Conservation (phyloP, 192 early-diverging fungal genomes). For the Rhizophagus prolifer region DNA sequence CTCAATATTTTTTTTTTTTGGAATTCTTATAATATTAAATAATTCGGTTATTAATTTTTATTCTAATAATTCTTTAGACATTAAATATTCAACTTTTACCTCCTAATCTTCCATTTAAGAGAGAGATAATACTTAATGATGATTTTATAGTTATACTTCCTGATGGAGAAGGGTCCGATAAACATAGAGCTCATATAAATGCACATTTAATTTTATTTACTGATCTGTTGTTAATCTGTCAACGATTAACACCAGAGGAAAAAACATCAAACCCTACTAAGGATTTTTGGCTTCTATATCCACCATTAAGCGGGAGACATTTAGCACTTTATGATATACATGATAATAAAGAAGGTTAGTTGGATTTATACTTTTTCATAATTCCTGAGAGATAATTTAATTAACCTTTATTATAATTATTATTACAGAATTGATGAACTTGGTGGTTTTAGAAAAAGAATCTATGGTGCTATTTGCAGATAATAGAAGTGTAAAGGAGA, state of each 20-base stretch:
- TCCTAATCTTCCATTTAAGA: conserved; percentile 29
- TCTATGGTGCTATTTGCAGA: background rate
- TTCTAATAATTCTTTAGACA: background rate
- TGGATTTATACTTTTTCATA: background rate
- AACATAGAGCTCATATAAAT: conserved; percentile 31
- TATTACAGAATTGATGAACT: conserved; percentile 11
- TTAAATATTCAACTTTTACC: conserved; percentile 4
- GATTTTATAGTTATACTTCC: conserved; percentile 35
- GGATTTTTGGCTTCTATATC: conserved; percentile 46
- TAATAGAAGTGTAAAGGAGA: background rate
- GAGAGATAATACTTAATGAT: conserved; percentile 34
- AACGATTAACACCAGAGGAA: background rate
- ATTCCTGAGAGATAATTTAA: background rate
- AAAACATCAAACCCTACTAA: background rate
- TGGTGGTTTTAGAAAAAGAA: background rate
- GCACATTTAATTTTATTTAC: conserved; percentile 46
- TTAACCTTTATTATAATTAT: background rate
- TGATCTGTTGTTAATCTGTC: conserved; percentile 46
- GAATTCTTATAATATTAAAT: background rate
- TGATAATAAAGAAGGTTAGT: conserved; percentile 35
- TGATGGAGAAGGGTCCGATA: conserved; percentile 17
- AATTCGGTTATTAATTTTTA: background rate
- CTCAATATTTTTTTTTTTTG: background rate
- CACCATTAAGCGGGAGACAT: conserved; percentile 48
- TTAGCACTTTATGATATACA: conserved; percentile 39